phyloP scores from a whole-genome alignment of 345 rosid species.

The Mercurialis annua region DNA sequence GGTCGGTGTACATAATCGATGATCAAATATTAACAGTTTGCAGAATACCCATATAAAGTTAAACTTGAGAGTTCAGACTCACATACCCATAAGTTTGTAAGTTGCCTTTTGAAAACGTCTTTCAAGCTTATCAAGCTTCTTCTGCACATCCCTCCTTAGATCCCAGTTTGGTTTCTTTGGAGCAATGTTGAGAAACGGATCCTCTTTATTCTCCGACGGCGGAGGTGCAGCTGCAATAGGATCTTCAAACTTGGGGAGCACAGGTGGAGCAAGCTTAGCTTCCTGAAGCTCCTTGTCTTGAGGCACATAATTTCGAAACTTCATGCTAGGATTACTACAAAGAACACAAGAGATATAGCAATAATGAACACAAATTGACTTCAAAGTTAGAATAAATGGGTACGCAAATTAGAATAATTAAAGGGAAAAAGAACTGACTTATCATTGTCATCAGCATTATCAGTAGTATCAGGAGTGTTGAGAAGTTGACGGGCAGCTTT shows the following conservation, averaged over 20 bases:
- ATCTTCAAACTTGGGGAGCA: slow-evolving; percentile 84
- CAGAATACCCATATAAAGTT: neutral
- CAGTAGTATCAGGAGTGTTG: slow-evolving; percentile 40
- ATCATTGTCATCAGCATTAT: no score
- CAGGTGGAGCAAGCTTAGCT: slow-evolving; percentile 80
- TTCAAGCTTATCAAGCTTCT: slow-evolving; percentile 95
- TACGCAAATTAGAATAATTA: no score
- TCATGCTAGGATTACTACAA: slow-evolving; percentile 63
- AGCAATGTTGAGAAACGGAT: slow-evolving; percentile 92
- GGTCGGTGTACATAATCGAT: neutral
- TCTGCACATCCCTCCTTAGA: slow-evolving; percentile 85
- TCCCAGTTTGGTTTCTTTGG: slow-evolving; percentile 99
- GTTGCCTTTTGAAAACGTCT: slow-evolving; percentile 82
- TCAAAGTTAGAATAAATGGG: no score
- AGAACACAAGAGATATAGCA: neutral
- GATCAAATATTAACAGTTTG: neutral
- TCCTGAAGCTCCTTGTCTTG: slow-evolving; percentile 89
- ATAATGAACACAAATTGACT: no score
- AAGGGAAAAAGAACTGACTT: no score
- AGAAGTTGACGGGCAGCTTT: slow-evolving; percentile 67
- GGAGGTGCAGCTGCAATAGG: slow-evolving; percentile 61
- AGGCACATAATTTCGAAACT: slow-evolving; percentile 94
- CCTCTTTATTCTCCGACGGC: slow-evolving; percentile 65
- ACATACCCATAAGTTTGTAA: slow-evolving; percentile 75
- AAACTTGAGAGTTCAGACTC: slow-evolving; percentile 10